Evolutionary conservation across 2,329 filamentous ascomycete genomes (phyloP).

Genomic region (Lithohypha guttulata): DNA sequence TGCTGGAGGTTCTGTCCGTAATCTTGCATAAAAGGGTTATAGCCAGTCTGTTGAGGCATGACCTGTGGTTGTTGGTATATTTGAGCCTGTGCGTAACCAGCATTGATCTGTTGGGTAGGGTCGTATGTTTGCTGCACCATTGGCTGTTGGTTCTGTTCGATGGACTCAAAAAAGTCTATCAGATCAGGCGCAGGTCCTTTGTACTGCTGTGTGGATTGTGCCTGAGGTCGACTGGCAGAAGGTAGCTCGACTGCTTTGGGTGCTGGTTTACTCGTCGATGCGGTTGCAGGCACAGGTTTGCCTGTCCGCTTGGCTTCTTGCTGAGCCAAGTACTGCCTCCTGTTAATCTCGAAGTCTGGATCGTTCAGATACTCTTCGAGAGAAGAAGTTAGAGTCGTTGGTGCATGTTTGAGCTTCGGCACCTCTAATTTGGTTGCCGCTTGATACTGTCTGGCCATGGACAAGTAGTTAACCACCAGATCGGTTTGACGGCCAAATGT

Average conservation of each 20-base stretch:
- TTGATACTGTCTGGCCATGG: conserved; percentile 78
- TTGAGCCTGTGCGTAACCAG: conserved; percentile 13
- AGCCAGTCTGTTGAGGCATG: conserved; percentile 23
- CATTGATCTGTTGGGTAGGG: conserved; percentile 21
- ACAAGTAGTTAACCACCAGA: conserved; percentile 79
- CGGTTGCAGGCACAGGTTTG: conserved; percentile 22
- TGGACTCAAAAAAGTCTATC: conserved; percentile 91
- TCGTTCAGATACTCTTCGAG: conserved; percentile 92
- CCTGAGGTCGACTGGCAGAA: conserved; percentile 5
- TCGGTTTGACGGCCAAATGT: conserved; percentile 88
- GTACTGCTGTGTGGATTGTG: conserved; percentile 24
- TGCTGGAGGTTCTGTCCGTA: conserved; percentile 21
- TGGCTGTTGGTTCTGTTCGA: conserved; percentile 75
- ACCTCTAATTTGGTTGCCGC: conserved; percentile 87
- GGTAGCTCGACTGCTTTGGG: conserved; percentile 25
- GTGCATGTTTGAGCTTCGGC: conserved; percentile 93
- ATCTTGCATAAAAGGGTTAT: conserved; percentile 21
- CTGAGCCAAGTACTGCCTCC: conserved; percentile 82
- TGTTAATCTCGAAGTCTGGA: conserved; percentile 86
- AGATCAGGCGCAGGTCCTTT: conserved; percentile 51
- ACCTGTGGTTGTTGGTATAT: conserved; percentile 18
- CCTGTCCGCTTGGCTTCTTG: conserved; percentile 52
- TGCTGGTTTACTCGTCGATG: conserved; percentile 25
- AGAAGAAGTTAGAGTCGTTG: conserved; percentile 77
- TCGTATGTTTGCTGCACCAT: conserved; percentile 43